These are phyloP conservation scores for Circinella minor DNA, from an alignment of 371 early-diverging fungal species.

Conservation along the genomic window DNA sequence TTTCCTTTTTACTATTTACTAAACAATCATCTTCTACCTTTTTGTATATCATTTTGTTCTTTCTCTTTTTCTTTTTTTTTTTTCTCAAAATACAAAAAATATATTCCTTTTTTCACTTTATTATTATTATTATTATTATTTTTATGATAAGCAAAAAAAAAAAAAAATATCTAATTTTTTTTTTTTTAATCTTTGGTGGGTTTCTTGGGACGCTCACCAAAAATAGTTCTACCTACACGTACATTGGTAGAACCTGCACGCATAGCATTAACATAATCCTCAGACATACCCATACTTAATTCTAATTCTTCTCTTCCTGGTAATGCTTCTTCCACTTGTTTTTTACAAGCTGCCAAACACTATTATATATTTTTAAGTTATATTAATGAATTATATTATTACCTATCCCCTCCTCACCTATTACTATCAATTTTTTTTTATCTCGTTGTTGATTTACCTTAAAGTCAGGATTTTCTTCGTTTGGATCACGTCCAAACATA, in stretches of 20 bases:
- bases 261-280: conserved; percentile 86
- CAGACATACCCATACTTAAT: conserved; percentile 98
- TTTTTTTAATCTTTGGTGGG: conserved; percentile 1
- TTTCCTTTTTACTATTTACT: neutral
- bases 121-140: too few species aligned
- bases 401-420: too few species aligned
- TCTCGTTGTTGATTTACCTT: conserved; percentile 48
- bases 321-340: conserved; percentile 31
- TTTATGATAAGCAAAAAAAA: too few species aligned
- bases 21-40: neutral
- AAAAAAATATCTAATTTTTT: neutral
- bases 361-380: conserved; percentile 8
- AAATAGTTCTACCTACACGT: conserved; percentile 90
- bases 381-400: too few species aligned
- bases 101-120: too few species aligned
- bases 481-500: conserved; percentile 57
- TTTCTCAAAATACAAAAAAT: conserved; percentile 3
- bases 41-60: conserved; percentile 2
- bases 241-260: conserved; percentile 88
- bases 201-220: conserved; percentile 69
- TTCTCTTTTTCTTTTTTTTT: conserved; percentile 8
- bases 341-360: conserved; percentile 51
- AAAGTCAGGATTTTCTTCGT: conserved; percentile 85
- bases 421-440: conserved; percentile 11
- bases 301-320: conserved; percentile 54